phyloP scores from a whole-genome alignment of 2,329 filamentous ascomycete genomes.

The Sarocladium brachiariae region DNA sequence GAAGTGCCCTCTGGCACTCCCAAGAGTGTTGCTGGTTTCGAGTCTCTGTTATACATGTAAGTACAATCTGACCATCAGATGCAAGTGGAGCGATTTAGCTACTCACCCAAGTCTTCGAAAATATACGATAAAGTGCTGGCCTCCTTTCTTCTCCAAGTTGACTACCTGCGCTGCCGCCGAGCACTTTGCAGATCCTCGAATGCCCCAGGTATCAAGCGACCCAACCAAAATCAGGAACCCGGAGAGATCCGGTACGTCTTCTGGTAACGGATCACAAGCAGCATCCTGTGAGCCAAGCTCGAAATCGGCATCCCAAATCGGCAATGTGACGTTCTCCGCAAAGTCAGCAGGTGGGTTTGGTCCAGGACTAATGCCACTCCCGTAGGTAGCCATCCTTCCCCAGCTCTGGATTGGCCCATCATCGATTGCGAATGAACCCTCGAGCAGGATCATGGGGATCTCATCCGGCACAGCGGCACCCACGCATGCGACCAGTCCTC shows the following conservation, averaged over 20 bases:
- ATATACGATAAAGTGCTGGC: not conserved
- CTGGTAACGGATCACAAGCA: conserved; percentile 42
- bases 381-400: conserved; percentile 21
- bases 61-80: not conserved
- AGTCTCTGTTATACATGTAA: not conserved
- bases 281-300: conserved; percentile 37
- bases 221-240: conserved; percentile 47
- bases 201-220: not conserved
- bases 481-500: conserved; percentile 13
- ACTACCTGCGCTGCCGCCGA: not conserved
- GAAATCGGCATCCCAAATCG: conserved; percentile 37
- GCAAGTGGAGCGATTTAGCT: not conserved
- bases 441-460: conserved; percentile 30
- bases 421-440: conserved; percentile 29
- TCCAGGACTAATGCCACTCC: conserved; percentile 31
- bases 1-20: not conserved
- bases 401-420: conserved; percentile 13
- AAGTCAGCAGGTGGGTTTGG: conserved; percentile 27
- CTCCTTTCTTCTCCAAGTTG: not conserved
- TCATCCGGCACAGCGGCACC: conserved; percentile 14
- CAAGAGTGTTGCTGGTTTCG: not conserved
- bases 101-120: not conserved
- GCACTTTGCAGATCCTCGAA: not conserved
- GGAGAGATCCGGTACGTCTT: conserved; percentile 40
- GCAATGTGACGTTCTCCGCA: conserved; percentile 12